phyloP scores from a whole-genome alignment of 148 eudicot species.

The Talinum fruticosum region DNA sequence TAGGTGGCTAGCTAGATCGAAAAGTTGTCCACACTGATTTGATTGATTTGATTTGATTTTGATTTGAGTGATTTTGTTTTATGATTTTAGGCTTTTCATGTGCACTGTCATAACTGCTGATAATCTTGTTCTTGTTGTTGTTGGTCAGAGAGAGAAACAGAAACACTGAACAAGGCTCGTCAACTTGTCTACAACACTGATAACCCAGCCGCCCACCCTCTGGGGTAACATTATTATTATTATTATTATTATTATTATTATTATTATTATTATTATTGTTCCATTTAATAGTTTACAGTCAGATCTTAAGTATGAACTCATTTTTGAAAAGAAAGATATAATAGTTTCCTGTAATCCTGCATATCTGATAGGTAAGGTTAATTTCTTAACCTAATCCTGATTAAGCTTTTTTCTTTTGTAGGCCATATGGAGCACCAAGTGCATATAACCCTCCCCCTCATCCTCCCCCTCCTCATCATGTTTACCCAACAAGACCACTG shows the following conservation, averaged over 20 bases:
- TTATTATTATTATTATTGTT: background rate
- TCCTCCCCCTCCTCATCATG: slow-evolving; percentile 41
- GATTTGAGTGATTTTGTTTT: background rate
- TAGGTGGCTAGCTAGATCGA: background rate
- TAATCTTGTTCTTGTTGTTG: slow-evolving; percentile 16
- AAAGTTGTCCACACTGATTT: slow-evolving; percentile 32
- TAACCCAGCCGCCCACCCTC: slow-evolving; percentile 42
- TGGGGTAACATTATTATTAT: slow-evolving; percentile 40
- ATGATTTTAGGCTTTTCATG: background rate
- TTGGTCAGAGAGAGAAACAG: slow-evolving; percentile 90
- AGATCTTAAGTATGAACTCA: too few species aligned
- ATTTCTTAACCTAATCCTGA: too few species aligned
- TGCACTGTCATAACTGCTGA: background rate
- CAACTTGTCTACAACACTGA: slow-evolving; percentile 84
- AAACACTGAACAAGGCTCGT: slow-evolving; percentile 91
- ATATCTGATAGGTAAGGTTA: background rate
- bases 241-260: background rate
- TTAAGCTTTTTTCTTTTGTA: slow-evolving; percentile 5
- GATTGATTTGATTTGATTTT: slow-evolving; percentile 32
- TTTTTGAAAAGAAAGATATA: too few species aligned
- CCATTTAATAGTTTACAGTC: too few species aligned
- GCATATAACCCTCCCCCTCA: slow-evolving; percentile 16
- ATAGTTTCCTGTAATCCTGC: too few species aligned
- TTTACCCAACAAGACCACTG: slow-evolving; percentile 51
- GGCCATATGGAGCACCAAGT: slow-evolving; percentile 31